Conservation (phyloP, 148 eudicot genomes). For the Rhododendron henanense region DNA sequence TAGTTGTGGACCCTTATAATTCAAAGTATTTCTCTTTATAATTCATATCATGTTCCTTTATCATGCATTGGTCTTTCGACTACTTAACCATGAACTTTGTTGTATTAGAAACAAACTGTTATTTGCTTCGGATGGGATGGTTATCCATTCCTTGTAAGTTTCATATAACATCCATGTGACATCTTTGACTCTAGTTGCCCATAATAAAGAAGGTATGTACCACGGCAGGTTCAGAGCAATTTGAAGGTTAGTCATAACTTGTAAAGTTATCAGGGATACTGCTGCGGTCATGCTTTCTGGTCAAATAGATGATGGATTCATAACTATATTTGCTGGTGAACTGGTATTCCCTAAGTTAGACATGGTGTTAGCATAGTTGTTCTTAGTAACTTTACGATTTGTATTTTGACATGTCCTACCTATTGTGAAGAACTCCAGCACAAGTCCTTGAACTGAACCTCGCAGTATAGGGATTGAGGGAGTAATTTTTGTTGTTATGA, state of each 20-base stretch:
- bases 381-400: background rate
- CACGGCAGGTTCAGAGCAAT: background rate
- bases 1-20: too few species aligned
- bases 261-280: slow-evolving; percentile 44
- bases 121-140: background rate
- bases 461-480: background rate
- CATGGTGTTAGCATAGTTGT: background rate
- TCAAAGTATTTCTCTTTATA: too few species aligned
- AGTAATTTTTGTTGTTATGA: background rate
- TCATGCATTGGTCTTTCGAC: background rate
- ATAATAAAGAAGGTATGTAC: background rate
- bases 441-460: background rate
- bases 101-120: background rate
- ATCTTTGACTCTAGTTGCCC: background rate
- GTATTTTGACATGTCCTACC: background rate
- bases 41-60: background rate
- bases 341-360: slow-evolving; percentile 44
- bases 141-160: background rate
- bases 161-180: background rate
- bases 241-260: background rate
- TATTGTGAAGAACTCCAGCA: background rate
- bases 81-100: background rate
- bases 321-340: slow-evolving; percentile 81
- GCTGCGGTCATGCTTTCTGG: slow-evolving; percentile 87
- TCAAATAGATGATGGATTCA: slow-evolving; percentile 82